Percentiles rank a stretch among this genome's conserved stretches.
phyloP scores from a whole-genome alignment of 371 early-diverging fungal genomes.

The Chytridium lagenaria region DNA sequence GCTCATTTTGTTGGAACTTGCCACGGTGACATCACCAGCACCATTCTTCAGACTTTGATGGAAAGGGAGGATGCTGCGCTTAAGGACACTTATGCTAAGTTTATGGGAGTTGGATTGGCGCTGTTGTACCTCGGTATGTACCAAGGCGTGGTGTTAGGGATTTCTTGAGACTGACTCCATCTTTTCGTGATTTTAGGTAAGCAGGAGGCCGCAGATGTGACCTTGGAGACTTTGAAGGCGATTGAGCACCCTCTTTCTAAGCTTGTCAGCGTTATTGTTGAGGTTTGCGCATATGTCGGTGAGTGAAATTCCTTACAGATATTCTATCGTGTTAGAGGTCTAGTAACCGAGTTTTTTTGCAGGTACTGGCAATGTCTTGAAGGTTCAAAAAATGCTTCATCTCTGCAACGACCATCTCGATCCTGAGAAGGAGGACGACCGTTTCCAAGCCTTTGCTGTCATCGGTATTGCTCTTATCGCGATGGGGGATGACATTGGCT shows the following conservation, averaged over 20 bases:
- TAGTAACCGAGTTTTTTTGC: not conserved
- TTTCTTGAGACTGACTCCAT: no score
- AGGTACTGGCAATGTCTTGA: conserved; percentile 93
- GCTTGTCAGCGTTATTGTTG: conserved; percentile 85
- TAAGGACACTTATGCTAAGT: conserved; percentile 82
- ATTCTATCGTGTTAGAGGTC: not conserved
- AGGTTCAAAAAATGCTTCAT: conserved; percentile 95
- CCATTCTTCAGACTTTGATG: conserved; percentile 94
- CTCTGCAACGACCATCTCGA: conserved; percentile 93
- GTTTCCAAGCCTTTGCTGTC: conserved; percentile 93
- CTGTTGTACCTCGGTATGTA: conserved; percentile 85
- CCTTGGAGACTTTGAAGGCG: conserved; percentile 92
- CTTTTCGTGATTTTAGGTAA: no score
- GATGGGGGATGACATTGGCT: conserved; percentile 96
- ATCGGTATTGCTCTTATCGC: conserved; percentile 94
- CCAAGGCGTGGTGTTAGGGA: no score
- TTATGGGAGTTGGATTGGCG: conserved; percentile 92
- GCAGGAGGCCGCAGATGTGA: conserved; percentile 88
- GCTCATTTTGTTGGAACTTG: conserved; percentile 90
- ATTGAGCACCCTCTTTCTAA: conserved; percentile 91
- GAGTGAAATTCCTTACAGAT: not conserved
- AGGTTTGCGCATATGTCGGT: conserved; percentile 91
- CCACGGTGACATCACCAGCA: conserved; percentile 89
- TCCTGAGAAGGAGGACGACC: conserved; percentile 74
- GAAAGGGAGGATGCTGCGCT: conserved; percentile 86